Conservation (phyloP, 306 rosid species). For the Dicorynia guianensis region DNA sequence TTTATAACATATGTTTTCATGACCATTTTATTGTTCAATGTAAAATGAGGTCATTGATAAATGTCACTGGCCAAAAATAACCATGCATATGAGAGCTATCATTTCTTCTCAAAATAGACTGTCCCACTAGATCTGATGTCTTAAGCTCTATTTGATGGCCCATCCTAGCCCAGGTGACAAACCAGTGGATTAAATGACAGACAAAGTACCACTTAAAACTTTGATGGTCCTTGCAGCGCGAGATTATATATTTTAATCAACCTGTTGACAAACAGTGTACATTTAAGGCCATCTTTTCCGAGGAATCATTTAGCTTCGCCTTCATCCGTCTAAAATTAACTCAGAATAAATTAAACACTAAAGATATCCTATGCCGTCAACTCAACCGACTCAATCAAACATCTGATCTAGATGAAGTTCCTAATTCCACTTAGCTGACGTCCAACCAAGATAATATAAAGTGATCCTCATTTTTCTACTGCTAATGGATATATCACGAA, state of each 20-base stretch:
- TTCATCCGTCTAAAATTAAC: slow-evolving; percentile 20
- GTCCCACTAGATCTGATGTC: not conserved
- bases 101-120: not conserved
- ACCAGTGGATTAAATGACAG: not conserved
- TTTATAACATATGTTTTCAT: slow-evolving; percentile 4
- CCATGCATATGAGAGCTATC: not conserved
- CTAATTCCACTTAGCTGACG: not conserved
- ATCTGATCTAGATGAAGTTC: not conserved
- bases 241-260: no score
- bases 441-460: not conserved
- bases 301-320: slow-evolving; percentile 6
- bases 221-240: no score
- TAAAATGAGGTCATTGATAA: slow-evolving; percentile 2
- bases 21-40: not conserved
- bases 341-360: slow-evolving; percentile 31
- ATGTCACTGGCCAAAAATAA: slow-evolving; percentile 1
- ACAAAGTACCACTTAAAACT: not conserved
- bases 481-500: not conserved
- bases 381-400: slow-evolving; percentile 6
- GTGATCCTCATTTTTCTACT: not conserved
- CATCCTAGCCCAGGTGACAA: not conserved
- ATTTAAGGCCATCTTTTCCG: not conserved
- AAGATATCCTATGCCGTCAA: slow-evolving; percentile 3
- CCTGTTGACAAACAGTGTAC: not conserved
- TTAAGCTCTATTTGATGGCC: not conserved